Base-by-base conservation (phyloP, 345 rosid genomes). In the Ceriops decandra region DNA sequence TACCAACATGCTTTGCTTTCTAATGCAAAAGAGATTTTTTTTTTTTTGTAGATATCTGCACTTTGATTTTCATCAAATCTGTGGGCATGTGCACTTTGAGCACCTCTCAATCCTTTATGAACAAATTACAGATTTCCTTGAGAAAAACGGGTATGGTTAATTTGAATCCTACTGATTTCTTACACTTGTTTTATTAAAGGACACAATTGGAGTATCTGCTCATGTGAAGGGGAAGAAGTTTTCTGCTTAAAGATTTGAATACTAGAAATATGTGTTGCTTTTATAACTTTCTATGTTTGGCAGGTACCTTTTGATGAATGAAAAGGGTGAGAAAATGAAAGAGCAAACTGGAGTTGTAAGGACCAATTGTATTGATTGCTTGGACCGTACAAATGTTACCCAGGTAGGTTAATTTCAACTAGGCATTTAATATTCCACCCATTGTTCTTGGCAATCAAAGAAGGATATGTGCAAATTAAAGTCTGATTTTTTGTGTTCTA, bases 51-150 rank as follows among this genome's bases (percentile, higher is more conserved):
- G 99, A 77, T 91, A 95, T 80, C 71, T 95, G 78, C 98, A 90
- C 88, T 95, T 95, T 27, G 98, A 95, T 86, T 95, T 95, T 69
- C 97, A 91, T 79, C 81, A 61, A 28, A 79, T 95, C 77, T 95
- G 98, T 63, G 99, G 99, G 68, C 98, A 95, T 68, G 80, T 91
- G 80, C 98, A 88, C 79, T 95, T 95, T 84, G 97, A 95, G 90
- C 92, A 86, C 66, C 89, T 95, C 66, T 91, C 99, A 52, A 84
- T 88, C 80, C 96, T 95, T 22, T 90, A 90, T 68, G 98, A 90
- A 17, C 86, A 91, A 85, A 90, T 95, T 24, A 90, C 74, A 76
- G 85, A 81, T 76, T 95, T 91, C 77, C 90, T 95, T 26, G 96
- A 90, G 46, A 81, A 85, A 76, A 87, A 82, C 73, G 93, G 96